Base-by-base conservation (phyloP, 306 rosid species). In the Potentilla sterilis region DNA sequence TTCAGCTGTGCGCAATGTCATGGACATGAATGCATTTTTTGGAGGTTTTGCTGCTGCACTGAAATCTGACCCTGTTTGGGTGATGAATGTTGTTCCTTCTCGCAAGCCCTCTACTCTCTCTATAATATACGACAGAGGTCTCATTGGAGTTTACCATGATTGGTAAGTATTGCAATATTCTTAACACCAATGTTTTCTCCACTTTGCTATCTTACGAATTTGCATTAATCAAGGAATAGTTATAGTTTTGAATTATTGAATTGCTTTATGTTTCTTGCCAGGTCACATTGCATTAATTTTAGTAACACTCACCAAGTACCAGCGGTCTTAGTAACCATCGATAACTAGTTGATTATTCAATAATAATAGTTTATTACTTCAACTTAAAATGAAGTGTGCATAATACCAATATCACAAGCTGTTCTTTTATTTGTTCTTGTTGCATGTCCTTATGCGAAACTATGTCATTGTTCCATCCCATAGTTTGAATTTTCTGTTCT, bases 41-140 rank as follows among this genome's bases (percentile, higher is more conserved):
- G 99, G 99, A 75, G 99, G 98, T 65, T 96, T 96, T 78, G 99
- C 99, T 0, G 97, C 96, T 37, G 99, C 98, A 40, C 77, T 96
- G 32, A 86, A 41, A 75, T 85, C 98, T 63, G 96, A 96, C 78
- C 90, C 91, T 16, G 88, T 92, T 73, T 96, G 99, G 99, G 97
- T 96, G 75, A 96, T 96, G 98, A 96, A 96, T 79, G 96, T 92
- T 51, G 89, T 87, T 74, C 99, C 98, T 69, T 77, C 91, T 82
- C 89, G 84, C 74, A 92, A 89, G 86, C 85, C 86, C 13, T 64
- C 91, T 34, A 96, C 98, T 75, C 89, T 96, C 44, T 84, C 91
- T 47, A 86, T 88, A 54, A 86, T 96, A 77, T 96, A 77, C 78
- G 99, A 96, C 77, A 82, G 98, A 75, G 99, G 99, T 66, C 91